Base-by-base conservation (phyloP, 169 alveolate species). In the Plasmodium gallinaceum region DNA sequence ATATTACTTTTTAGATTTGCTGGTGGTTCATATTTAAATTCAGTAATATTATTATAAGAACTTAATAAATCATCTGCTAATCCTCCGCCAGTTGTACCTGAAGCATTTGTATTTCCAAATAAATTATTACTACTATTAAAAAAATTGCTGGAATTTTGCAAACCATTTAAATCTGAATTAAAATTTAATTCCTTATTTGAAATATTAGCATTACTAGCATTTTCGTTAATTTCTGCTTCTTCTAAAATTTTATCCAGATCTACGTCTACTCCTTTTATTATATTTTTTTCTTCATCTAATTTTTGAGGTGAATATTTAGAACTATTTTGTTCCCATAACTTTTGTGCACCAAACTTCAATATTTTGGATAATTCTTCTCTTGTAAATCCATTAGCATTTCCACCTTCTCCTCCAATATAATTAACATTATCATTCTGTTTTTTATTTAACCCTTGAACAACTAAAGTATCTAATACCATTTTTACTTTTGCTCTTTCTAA, bases 401-500 rank as follows among this genome's bases (percentile, higher is more conserved):
- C 88, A 45, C 88, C 75, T 12, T 91, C 96, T 45, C 93, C 96
- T 8, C 94, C 93, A 46, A 94, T 57, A 32, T 85, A 89, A 26
- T 91, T 94, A 7, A 94, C 95, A 68, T 93, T 91, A 42, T 93
- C 88, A 60, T 86, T 86, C 37, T 86, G 92, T 72, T 92, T 93
- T 20, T 95, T 95, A 88, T 95, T 95, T 51, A 95, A 87, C 32
- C 97, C 97, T 88, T 98, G 98, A 7, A 98, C 98, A 70, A 98
- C 98, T 39, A 98, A 95, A 7, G 98, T 95, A 93, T 99, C 99
- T 51, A 98, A 95, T 61, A 98, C 99, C 96, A 98, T 96, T 89
- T 98, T 99, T 88, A 98, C 96, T n/a, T 98, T 97, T 54, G 99
- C 99, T 70, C 99, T 97, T 93, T 99, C 99, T 46, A 99, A 93